These are phyloP conservation scores for Mycocentrospora acerina DNA, from an alignment of 2,329 filamentous ascomycete species.

Conservation along the genomic window DNA sequence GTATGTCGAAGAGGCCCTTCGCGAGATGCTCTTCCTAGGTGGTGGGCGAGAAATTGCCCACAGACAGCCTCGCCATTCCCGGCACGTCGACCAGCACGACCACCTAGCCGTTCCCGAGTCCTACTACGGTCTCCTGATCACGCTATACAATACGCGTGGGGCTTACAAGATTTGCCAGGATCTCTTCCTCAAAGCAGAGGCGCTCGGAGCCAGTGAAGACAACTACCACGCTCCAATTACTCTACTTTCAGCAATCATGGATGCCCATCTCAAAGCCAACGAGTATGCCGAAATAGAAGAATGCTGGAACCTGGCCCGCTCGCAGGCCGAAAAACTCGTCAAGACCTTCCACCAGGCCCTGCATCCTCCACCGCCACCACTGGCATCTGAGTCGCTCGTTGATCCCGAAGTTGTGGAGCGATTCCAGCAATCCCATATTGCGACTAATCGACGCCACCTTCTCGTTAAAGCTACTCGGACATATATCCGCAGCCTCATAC, in stretches of 20 bases:
- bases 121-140: constrained; percentile 59
- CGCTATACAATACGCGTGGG: constrained; percentile 53
- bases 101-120: constrained; percentile 50
- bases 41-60: constrained; percentile 32
- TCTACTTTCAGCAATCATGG: constrained; percentile 63
- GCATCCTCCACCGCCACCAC: constrained; percentile 33
- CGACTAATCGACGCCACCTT: constrained; percentile 48
- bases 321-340: constrained; percentile 50
- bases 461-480: constrained; percentile 52
- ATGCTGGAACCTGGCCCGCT: constrained; percentile 66
- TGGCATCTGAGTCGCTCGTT: constrained; percentile 20
- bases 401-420: constrained; percentile 21
- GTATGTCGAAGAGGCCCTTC: constrained; percentile 29
- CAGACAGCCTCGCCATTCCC: constrained; percentile 25
- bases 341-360: constrained; percentile 35
- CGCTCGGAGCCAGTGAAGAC: constrained; percentile 12
- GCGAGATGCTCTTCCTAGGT: constrained; percentile 25
- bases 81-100: constrained; percentile 26
- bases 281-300: constrained; percentile 62
- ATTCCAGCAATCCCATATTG: constrained; percentile 24
- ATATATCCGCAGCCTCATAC: constrained; percentile 55
- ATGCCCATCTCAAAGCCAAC: constrained; percentile 59
- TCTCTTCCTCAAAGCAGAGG: constrained; percentile 24
- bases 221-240: constrained; percentile 36
- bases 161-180: constrained; percentile 46